Evolutionary conservation across 2,329 filamentous ascomycete genomes (phyloP).

Genomic region (Magnaporthiopsis rhizophila): DNA sequence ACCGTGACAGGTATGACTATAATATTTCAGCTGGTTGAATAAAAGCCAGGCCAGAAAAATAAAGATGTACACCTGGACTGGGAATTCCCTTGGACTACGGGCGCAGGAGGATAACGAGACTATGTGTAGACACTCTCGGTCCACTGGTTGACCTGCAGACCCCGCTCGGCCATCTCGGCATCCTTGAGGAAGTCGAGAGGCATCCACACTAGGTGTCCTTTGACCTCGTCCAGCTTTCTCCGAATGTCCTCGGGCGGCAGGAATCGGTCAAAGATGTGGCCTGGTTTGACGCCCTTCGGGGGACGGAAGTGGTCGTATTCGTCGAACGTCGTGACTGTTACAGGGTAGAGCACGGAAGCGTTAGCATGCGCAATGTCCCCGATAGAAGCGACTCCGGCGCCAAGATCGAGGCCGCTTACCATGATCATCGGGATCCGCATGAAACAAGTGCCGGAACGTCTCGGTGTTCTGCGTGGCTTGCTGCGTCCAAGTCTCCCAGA

Average conservation of each 20-base stretch:
- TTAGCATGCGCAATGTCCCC: not conserved
- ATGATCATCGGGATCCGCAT: conserved; percentile 81
- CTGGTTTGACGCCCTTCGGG: conserved; percentile 63
- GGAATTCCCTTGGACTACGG: too few relatives aligned
- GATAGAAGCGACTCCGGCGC: not conserved
- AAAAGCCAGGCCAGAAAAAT: not conserved
- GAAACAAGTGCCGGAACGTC: conserved; percentile 72
- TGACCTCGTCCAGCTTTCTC: conserved; percentile 67
- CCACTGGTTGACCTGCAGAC: conserved; percentile 74
- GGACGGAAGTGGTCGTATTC: conserved; percentile 79
- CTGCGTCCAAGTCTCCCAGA: conserved; percentile 62
- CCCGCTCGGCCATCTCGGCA: conserved; percentile 82
- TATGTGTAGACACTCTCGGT: conserved; percentile 83
- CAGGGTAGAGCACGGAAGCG: conserved; percentile 12
- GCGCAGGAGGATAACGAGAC: not conserved
- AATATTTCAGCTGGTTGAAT: too few relatives aligned
- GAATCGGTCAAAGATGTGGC: conserved; percentile 79
- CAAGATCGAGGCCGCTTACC: conserved; percentile 36
- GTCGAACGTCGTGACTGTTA: conserved; percentile 70
- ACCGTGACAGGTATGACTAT: too few relatives aligned
- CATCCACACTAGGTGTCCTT: conserved; percentile 91
- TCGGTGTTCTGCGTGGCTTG: conserved; percentile 64
- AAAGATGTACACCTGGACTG: not conserved
- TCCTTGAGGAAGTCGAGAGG: conserved; percentile 80
- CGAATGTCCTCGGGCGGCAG: conserved; percentile 66